Base-by-base conservation (phyloP, 768 basidiomycete genomes). In the Mycena haematopus region DNA sequence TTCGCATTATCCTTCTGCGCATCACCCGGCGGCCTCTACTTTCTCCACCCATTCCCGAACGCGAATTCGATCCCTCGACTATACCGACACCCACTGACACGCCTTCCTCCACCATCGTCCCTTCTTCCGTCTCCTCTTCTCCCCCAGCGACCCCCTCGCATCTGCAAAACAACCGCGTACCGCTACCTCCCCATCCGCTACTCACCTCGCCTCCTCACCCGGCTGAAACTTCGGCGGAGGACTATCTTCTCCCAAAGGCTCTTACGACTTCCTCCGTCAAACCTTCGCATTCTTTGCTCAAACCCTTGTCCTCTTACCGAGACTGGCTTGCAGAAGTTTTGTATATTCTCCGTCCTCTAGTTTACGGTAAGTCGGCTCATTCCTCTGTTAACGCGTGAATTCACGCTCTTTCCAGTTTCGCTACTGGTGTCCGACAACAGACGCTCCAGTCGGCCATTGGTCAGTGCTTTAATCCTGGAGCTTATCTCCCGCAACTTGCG, bases 221-320 rank as follows among this genome's bases (percentile, higher is more conserved):
- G 55, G 80, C 83, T 6, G 84, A 84, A 46, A 77, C 81, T 7
- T 81, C 87, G 7, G 84, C 90, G 8, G 92, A 95, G 73, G 92
- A 93, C 57, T 94, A 85, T 71, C 81, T 95, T 29, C 78, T 94
- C n/a, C 84, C 92, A 19, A 93, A 93, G 73, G 91, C 91, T 4
- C 77, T 95, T 59, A 86, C 87, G 17, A 83, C 89, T 15, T 79
- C 89, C 29, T 83, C 87, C 33, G 90, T 95, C 56, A 90, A 86
- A 69, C 85, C 87, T 24, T 87, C 92, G 15, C 79, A 85, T 10
- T 84, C 87, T 25, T 83, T 95, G 55, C 72, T 95, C 25, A 82
- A 82, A 58, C 76, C 84, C 8, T 73, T 94, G 10, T 73, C 84
- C 51, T 84, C 85, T 3, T 80, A 87, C 38, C 83, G 83, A 62